phyloP scores from a whole-genome alignment of 129 eudicot genomes.

The Flaveria bidentis region DNA sequence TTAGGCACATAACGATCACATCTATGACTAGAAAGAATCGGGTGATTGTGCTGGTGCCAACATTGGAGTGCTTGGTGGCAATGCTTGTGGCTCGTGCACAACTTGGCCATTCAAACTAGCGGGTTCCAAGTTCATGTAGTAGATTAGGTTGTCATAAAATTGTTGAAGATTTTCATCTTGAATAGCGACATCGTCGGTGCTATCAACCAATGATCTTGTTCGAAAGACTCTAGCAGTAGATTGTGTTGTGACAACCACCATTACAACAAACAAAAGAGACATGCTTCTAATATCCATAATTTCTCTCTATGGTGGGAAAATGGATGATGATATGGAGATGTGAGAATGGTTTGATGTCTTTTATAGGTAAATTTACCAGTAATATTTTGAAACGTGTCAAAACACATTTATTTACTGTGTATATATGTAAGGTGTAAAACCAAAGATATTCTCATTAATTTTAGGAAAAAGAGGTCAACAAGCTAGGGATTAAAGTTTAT shows the following conservation, averaged over 20 bases:
- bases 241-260: conserved; percentile 30
- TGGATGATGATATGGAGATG: background rate
- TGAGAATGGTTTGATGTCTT: too few relatives aligned
- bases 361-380: conserved; percentile 24
- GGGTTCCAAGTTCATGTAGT: conserved; percentile 7
- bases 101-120: conserved; percentile 1
- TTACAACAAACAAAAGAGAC: conserved; percentile 18
- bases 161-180: too few relatives aligned
- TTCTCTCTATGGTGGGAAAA: background rate
- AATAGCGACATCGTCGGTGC: too few relatives aligned
- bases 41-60: conserved; percentile 20
- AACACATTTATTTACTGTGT: background rate
- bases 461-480: background rate
- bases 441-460: conserved; percentile 16
- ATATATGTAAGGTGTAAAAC: background rate
- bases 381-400: background rate
- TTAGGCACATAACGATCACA: background rate
- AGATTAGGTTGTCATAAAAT: background rate
- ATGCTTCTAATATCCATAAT: conserved; percentile 20
- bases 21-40: background rate
- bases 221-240: conserved; percentile 23
- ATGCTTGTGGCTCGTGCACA: conserved; percentile 12
- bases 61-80: conserved; percentile 24
- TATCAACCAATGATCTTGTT: too few relatives aligned
- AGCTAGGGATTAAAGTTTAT: background rate